phyloP scores from a whole-genome alignment of 2,329 filamentous ascomycete genomes.

The Microdochium nivale region DNA sequence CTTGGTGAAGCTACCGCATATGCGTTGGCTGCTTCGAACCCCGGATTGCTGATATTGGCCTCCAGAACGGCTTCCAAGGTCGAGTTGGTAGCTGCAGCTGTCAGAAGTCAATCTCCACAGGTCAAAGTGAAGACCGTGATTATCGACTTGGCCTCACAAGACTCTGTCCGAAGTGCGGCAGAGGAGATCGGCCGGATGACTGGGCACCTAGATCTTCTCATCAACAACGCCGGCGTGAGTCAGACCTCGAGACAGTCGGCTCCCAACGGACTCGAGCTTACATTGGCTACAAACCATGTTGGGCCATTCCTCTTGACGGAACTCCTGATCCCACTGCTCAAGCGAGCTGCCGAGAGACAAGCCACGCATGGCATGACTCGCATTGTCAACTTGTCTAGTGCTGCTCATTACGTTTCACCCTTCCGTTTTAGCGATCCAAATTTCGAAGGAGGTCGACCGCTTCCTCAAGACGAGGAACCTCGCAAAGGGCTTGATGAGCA shows the following conservation, averaged over 20 bases:
- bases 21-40: constrained; percentile 22
- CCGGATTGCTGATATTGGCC: constrained; percentile 26
- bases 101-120: constrained; percentile 3
- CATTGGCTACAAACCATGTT: constrained; percentile 28
- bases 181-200: constrained; percentile 15
- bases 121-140: constrained; percentile 13
- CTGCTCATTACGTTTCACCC: constrained; percentile 12
- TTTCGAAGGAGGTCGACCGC: constrained; percentile 11
- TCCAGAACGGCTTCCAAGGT: constrained; percentile 25
- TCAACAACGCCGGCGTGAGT: constrained; percentile 33
- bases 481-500: constrained; percentile 7
- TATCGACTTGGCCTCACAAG: constrained; percentile 23
- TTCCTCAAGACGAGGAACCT: constrained; percentile 5
- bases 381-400: constrained; percentile 7
- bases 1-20: constrained; percentile 25
- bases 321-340: constrained; percentile 22
- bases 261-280: constrained; percentile 25
- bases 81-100: constrained; percentile 15
- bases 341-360: constrained; percentile 5
- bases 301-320: constrained; percentile 29
- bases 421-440: constrained; percentile 24
- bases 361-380: constrained; percentile 4
- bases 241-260: constrained; percentile 12
- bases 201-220: constrained; percentile 26
- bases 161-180: constrained; percentile 21